Base-by-base conservation (phyloP, 1,284 basidiomycete genomes). In the Crepidotus sp. region DNA sequence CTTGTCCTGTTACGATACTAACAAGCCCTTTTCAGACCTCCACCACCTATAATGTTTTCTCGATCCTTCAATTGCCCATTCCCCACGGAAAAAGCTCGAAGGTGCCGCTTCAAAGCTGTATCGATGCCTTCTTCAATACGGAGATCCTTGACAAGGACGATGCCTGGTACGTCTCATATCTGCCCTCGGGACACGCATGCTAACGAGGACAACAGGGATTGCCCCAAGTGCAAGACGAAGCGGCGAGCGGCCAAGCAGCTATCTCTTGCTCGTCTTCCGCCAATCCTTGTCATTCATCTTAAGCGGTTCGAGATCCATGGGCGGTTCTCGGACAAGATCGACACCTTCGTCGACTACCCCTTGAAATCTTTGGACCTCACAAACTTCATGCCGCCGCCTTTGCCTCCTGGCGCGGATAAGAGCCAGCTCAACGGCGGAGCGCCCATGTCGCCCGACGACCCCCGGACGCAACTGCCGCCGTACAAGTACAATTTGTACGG, bases 31-130 rank as follows among this genome's bases (percentile, higher is more conserved):
- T 50, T 2, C 56, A 96, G 90, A 98, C 95, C 2, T 96, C 92
- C 21, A 98, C 93, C 4, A 98, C 94, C 6, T 98, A 96, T 59
- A 97, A 98, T 59, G 78, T 89, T 3, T 98, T 98, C 67, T 97
- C 97, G 74, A 95, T 96, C 56, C 74, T 98, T 44, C 88, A 92
- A 26, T 63, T 98, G 44, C 94, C 95, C 1, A 81, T 98, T 42
- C 93, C 95, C 0, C 69, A 73, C 11, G 69, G 71, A 11, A 73
- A 75, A 40, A 69, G 70, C 25, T 70, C 72, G n/a, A 84, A 79
- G 57, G 79, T 88, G 15, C 73, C 83, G 2, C 66, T 98, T 32
- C 71, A 83, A 42, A 76, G 83, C 38, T 95, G 95, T 62, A 68
- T 98, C 49, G 88, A 98, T 57, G 80, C 84, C 3, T 95, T 98